Base-by-base conservation (phyloP, 352 stramenopile genomes). In the Globisporangium nunn region DNA sequence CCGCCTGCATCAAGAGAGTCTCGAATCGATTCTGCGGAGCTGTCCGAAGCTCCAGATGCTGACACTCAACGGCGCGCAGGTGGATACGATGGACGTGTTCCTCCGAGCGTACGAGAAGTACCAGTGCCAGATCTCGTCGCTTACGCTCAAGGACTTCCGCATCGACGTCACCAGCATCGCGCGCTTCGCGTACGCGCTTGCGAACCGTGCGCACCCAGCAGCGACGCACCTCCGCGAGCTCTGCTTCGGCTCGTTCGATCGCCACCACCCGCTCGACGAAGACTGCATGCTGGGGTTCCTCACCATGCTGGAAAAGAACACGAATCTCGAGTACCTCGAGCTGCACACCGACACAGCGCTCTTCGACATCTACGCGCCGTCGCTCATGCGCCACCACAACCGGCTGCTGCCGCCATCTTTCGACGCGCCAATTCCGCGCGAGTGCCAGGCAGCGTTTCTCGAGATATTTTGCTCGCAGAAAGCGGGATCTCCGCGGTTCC, bases 21-120 rank as follows among this genome's bases (percentile, higher is more conserved):
- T 75, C 1, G 61, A 55, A 3, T 56, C 58, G 3, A 68, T 75
- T 31, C 44, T 75, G 3, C 51, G 39, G 6, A 61, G 64, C 28
- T 75, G 67, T 43, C 61, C 64, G 7, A 65, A 51, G 46, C 49
- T 72, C 31, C 56, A 43, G 33, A 58, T 50, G 4, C 48, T 75
- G 18, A 48, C 61, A 1, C 52, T 75, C 28, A 59, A 59, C 28
- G 67, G 64, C 10, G 64, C 61, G 14, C 61, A 72, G 23, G 45
- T 75, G 6, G 56, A 70, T n/a, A 58, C 66, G 8, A 64, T 75
- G 58, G 68, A 70, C 45, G 67, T 56, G 17, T 65, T 75, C 10
- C 56, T 23, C 18, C 43, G 4, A 17, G 54, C 54, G 23, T 61
- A 61, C 31, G 56, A 61, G 40, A 61, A 55, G 23, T 37, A 56